These are phyloP conservation scores for Malassezia caprae DNA, from an alignment of 1,284 basidiomycete species.

Conservation along the genomic window DNA sequence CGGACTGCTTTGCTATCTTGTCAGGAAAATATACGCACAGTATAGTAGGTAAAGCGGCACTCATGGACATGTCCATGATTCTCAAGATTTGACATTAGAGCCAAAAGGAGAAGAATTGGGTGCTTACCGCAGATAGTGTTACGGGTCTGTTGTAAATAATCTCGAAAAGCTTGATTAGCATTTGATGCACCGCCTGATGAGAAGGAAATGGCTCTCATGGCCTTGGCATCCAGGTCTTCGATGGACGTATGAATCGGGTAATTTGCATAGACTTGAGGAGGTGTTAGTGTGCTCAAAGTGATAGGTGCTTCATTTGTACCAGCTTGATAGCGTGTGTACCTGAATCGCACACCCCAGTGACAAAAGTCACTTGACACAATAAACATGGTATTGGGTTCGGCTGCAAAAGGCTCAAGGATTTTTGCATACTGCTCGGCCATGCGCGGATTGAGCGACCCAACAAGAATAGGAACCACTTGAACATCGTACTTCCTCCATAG, in stretches of 20 bases:
- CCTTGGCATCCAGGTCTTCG: conserved; percentile 63
- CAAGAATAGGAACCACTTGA: conserved; percentile 76
- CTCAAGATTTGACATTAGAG: conserved; percentile 61
- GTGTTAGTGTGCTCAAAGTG: conserved; percentile 7
- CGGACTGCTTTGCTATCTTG: conserved; percentile 63
- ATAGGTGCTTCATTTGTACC: conserved; percentile 50
- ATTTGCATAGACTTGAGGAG: conserved; percentile 1
- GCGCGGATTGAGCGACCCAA: conserved; percentile 61
- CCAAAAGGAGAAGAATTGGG: conserved; percentile 82
- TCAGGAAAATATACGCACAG: conserved; percentile 15
- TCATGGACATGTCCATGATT: conserved; percentile 37
- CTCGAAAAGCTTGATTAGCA: conserved; percentile 46
- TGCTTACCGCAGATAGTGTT: conserved; percentile 97
- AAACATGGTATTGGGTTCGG: conserved; percentile 67
- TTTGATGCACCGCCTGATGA: conserved; percentile 37
- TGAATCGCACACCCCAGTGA: conserved; percentile 87
- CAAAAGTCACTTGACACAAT: conserved; percentile 95
- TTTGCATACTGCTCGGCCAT: conserved; percentile 59
- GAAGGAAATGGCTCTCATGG: conserved; percentile 60
- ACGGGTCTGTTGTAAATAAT: conserved; percentile 68
- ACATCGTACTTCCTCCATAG: conserved; percentile 69
- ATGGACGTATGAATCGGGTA: conserved; percentile 56
- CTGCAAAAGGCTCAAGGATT: conserved; percentile 69
- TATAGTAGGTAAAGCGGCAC: conserved; percentile 38
- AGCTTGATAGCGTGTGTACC: conserved; percentile 81